Conservation (phyloP, 306 rosid species). For the Medicago lupulina region DNA sequence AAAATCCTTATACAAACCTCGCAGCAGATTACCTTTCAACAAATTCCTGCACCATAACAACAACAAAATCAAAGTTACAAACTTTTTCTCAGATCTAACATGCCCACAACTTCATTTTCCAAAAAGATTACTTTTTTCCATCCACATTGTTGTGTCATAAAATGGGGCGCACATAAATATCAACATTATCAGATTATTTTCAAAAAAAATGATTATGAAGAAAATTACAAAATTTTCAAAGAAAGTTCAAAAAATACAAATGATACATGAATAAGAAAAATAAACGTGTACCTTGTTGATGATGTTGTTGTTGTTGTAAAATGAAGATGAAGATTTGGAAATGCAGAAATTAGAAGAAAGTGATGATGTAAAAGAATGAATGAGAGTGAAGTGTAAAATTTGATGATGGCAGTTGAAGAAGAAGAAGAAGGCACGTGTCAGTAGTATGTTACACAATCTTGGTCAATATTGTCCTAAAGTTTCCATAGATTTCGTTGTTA, state of each 20-base stretch:
- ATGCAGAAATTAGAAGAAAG: conserved; percentile 45
- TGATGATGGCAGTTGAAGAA: conserved; percentile 34
- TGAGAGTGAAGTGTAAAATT: conserved; percentile 28
- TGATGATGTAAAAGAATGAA: conserved; percentile 37
- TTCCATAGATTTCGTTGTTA: conserved; percentile 26
- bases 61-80: conserved; percentile 15
- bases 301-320: not conserved
- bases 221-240: conserved; percentile 17
- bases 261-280: not conserved
- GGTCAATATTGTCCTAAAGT: conserved; percentile 40
- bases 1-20: conserved; percentile 44
- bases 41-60: conserved; percentile 40
- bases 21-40: conserved; percentile 28
- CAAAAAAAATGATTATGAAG: conserved; percentile 15
- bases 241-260: no score
- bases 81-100: conserved; percentile 45
- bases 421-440: conserved; percentile 47
- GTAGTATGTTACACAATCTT: conserved; percentile 29
- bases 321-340: conserved; percentile 27
- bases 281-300: conserved; percentile 33
- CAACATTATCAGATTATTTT: conserved; percentile 19
- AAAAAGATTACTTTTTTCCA: not conserved
- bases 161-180: conserved; percentile 6
- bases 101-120: conserved; percentile 30
- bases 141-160: conserved; percentile 39